Conservation (phyloP, 805 yeast genomes). For the Wickerhamiella brachini region DNA sequence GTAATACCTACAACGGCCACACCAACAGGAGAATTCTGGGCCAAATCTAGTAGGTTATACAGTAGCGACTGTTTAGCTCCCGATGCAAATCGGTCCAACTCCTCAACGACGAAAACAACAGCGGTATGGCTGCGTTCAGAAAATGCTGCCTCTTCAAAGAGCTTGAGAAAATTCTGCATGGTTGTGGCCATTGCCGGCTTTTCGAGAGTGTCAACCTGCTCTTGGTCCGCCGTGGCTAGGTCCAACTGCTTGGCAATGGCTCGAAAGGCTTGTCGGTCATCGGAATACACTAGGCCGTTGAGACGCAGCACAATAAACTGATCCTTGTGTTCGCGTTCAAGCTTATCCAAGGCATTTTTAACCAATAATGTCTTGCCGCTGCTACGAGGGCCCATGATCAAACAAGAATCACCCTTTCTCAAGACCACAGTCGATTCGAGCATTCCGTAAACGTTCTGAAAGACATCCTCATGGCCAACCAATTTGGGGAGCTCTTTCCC, state of each 20-base stretch:
- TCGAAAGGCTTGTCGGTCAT: constrained; percentile 66
- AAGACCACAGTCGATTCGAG: constrained; percentile 51
- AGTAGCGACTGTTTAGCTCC: constrained; percentile 67
- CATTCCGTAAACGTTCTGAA: constrained; percentile 39
- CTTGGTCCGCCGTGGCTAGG: constrained; percentile 18
- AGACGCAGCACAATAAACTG: constrained; percentile 49
- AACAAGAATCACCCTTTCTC: constrained; percentile 67
- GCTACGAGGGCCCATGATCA: constrained; percentile 68
- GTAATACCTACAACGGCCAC: constrained; percentile 73
- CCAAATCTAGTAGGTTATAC: constrained; percentile 77
- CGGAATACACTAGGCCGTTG: constrained; percentile 58
- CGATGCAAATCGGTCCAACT: constrained; percentile 64
- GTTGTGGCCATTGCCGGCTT: constrained; percentile 18
- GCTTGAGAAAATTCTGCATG: constrained; percentile 3
- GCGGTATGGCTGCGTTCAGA: constrained; percentile 29
- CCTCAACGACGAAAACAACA: constrained; percentile 69
- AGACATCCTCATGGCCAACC: constrained; percentile 27
- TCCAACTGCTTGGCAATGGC: constrained; percentile 81
- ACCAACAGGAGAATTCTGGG: constrained; percentile 58
- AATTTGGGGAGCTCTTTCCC: constrained; percentile 19
- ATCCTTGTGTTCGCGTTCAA: constrained; percentile 28
- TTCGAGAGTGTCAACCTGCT: constrained; percentile 20
- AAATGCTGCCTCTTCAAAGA: constrained; percentile 16
- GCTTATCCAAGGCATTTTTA: constrained; percentile 37
- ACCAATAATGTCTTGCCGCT: constrained; percentile 62